These are phyloP conservation scores for Panaeolus cyanescens DNA, from an alignment of 768 basidiomycete genomes.

Conservation along the genomic window DNA sequence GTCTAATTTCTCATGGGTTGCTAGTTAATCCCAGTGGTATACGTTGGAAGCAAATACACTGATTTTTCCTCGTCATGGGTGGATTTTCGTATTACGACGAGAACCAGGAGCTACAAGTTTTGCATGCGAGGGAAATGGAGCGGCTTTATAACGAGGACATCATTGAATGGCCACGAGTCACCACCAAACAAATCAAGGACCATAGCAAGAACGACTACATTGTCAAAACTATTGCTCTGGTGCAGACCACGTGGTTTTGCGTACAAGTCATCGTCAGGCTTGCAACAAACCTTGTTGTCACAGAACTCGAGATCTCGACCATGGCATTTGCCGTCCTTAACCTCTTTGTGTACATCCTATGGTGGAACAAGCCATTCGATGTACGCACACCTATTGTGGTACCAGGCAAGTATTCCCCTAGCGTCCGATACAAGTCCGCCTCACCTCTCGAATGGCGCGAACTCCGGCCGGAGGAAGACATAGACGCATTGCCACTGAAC, in stretches of 20 bases:
- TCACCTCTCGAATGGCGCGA: too few species aligned
- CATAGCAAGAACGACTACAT: conserved; percentile 34
- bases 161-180: conserved; percentile 18
- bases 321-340: conserved; percentile 33
- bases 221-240: conserved; percentile 32
- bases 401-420: neutral
- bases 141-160: conserved; percentile 12
- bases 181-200: conserved; percentile 21
- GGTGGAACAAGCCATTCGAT: conserved; percentile 43
- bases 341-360: conserved; percentile 28
- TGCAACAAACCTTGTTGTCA: conserved; percentile 22
- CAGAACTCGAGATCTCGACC: conserved; percentile 37
- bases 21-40: neutral
- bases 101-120: neutral
- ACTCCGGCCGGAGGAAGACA: too few species aligned
- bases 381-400: conserved; percentile 14
- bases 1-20: neutral
- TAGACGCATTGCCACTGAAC: too few species aligned
- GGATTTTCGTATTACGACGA: conserved; percentile 24
- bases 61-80: conserved; percentile 20
- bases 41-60: conserved; percentile 5
- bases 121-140: conserved; percentile 8
- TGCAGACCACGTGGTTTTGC: conserved; percentile 38
- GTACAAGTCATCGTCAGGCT: conserved; percentile 28
- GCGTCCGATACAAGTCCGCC: neutral